phyloP scores from a whole-genome alignment of 2,329 filamentous ascomycete genomes.

The Chaetomium globosum region DNA sequence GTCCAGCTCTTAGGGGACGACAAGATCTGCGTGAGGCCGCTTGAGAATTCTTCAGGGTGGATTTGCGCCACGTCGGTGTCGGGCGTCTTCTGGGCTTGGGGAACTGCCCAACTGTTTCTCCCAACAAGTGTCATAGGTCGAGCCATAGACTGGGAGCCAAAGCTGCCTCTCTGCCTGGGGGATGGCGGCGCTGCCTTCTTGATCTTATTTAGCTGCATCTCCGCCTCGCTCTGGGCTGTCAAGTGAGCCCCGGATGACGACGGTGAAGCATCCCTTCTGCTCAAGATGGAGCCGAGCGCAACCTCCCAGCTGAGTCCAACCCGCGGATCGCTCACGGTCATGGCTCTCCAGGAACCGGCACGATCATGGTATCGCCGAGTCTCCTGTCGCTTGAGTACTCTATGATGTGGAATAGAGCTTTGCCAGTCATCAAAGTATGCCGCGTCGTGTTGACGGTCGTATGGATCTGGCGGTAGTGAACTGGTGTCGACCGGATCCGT shows the following conservation, averaged over 20 bases:
- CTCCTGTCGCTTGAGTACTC: conserved; percentile 47
- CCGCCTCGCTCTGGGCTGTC: conserved; percentile 47
- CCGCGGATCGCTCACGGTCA: conserved; percentile 46
- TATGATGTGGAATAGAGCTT: conserved; percentile 43
- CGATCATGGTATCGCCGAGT: conserved; percentile 49
- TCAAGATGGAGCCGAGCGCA: conserved; percentile 43
- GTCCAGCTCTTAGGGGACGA: conserved; percentile 42
- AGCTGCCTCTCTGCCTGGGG: conserved; percentile 37
- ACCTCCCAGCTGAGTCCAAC: conserved; percentile 48
- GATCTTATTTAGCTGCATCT: conserved; percentile 49
- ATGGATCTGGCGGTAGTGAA: conserved; percentile 14
- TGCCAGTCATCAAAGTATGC: conserved; percentile 30
- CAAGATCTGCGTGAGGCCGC: conserved; percentile 35
- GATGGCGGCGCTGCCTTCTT: conserved; percentile 43
- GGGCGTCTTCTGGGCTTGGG: conserved; percentile 34
- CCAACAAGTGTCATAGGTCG: conserved; percentile 42
- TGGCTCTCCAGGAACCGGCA: conserved; percentile 51
- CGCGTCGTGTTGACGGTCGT: conserved; percentile 23
- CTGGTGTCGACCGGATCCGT: background rate
- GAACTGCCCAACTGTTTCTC: conserved; percentile 42
- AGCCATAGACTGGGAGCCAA: conserved; percentile 31
- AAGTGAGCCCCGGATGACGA: conserved; percentile 38
- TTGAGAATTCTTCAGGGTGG: conserved; percentile 39
- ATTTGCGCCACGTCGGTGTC: conserved; percentile 38
- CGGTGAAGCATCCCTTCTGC: conserved; percentile 31